A percentile compares a stretch with the other conserved stretches of the same genome.
phyloP scores from a whole-genome alignment of 2,329 filamentous ascomycete species.

The Penicillium sp. region DNA sequence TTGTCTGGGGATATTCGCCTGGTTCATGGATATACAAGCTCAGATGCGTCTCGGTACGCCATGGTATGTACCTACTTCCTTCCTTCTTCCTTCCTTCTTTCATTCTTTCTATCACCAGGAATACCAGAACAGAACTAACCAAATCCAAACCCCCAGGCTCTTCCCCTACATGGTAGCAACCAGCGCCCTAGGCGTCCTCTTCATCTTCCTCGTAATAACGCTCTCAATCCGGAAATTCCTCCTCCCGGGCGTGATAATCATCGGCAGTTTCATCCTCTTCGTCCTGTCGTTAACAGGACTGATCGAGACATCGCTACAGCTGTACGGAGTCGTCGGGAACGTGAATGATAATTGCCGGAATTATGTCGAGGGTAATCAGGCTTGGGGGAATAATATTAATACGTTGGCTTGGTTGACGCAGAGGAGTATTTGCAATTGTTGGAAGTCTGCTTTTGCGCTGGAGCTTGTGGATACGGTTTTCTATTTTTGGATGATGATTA shows the following conservation, averaged over 20 bases:
- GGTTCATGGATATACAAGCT: slow-evolving; percentile 58
- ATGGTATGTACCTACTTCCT: slow-evolving; percentile 58
- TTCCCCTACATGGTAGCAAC: slow-evolving; percentile 62
- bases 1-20: slow-evolving; percentile 58
- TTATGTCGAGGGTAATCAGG: slow-evolving; percentile 50
- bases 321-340: slow-evolving; percentile 55
- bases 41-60: slow-evolving; percentile 55
- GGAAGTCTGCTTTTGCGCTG: slow-evolving; percentile 61
- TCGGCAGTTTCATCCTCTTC: slow-evolving; percentile 59
- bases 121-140: too few species aligned
- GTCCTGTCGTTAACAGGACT: slow-evolving; percentile 59
- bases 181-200: slow-evolving; percentile 54
- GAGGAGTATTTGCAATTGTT: slow-evolving; percentile 60
- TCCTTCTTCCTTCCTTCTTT: too few species aligned
- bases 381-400: slow-evolving; percentile 49
- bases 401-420: slow-evolving; percentile 62
- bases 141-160: slow-evolving; percentile 48
- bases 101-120: too few species aligned
- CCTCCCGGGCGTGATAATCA: slow-evolving; percentile 57
- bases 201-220: slow-evolving; percentile 56
- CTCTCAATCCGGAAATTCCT: slow-evolving; percentile 55
- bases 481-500: slow-evolving; percentile 63
- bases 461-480: slow-evolving; percentile 62
- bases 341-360: slow-evolving; percentile 58
- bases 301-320: slow-evolving; percentile 60